These are phyloP conservation scores for Coemansia sp. DNA, from an alignment of 192 early-diverging fungal genomes.

Conservation along the genomic window DNA sequence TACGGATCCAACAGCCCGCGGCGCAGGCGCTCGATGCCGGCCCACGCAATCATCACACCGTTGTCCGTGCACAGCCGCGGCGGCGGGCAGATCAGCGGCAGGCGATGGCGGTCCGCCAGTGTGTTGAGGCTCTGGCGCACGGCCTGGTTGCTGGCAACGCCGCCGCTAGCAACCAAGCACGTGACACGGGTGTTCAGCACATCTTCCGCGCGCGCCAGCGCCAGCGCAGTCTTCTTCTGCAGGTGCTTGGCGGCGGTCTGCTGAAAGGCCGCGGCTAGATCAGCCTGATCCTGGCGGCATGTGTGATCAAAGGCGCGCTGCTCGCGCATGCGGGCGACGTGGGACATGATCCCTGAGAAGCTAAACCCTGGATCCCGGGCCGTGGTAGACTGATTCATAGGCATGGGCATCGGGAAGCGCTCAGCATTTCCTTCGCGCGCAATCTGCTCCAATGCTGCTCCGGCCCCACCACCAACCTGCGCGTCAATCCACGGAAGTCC, in stretches of 20 bases:
- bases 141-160: conserved; percentile 70
- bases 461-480: conserved; percentile 65
- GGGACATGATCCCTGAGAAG: conserved; percentile 74
- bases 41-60: conserved; percentile 84
- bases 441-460: conserved; percentile 65
- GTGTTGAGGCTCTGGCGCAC: conserved; percentile 53
- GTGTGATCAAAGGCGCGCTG: conserved; percentile 22
- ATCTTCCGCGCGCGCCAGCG: conserved; percentile 51
- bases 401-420: conserved; percentile 55
- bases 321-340: conserved; percentile 55
- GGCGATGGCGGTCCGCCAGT: conserved; percentile 38
- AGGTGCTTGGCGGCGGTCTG: conserved; percentile 59
- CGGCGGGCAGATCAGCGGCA: conserved; percentile 71
- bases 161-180: conserved; percentile 70
- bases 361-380: conserved; percentile 61
- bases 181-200: conserved; percentile 36
- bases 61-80: conserved; percentile 78
- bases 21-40: conserved; percentile 70
- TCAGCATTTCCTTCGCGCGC: conserved; percentile 57
- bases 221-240: conserved; percentile 62
- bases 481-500: conserved; percentile 62
- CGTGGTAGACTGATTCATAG: conserved; percentile 60
- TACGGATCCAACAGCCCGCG: conserved; percentile 66
- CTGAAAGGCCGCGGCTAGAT: conserved; percentile 76
- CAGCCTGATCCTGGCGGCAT: conserved; percentile 45